Evolutionary conservation across 2,329 filamentous ascomycete species (phyloP).

Genomic region (Dactylonectria macrodidyma): DNA sequence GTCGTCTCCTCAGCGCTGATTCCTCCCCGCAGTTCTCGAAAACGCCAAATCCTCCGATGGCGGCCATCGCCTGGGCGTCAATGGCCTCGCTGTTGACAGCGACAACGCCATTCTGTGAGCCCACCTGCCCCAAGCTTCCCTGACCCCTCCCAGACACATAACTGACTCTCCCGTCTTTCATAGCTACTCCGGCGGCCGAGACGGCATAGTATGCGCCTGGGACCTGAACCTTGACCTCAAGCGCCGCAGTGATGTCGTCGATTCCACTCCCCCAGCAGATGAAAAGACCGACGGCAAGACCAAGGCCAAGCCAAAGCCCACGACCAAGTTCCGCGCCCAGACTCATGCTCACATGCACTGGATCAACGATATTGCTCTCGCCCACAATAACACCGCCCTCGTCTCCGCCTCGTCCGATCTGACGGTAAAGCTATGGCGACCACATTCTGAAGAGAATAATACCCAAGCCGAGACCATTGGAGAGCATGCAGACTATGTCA

Average conservation of each 20-base stretch:
- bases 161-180: constrained; percentile 36
- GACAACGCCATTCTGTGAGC: constrained; percentile 88
- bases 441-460: constrained; percentile 73
- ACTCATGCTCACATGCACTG: constrained; percentile 90
- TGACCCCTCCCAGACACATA: constrained; percentile 21
- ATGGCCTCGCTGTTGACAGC: constrained; percentile 90
- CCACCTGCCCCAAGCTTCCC: constrained; percentile 12
- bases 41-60: constrained; percentile 73
- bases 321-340: constrained; percentile 73
- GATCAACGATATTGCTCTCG: constrained; percentile 93
- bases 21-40: constrained; percentile 66
- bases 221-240: constrained; percentile 82
- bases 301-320: constrained; percentile 58
- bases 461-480: constrained; percentile 79
- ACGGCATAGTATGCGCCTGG: constrained; percentile 97
- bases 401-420: constrained; percentile 95
- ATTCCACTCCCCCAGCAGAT: constrained; percentile 49
- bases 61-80: constrained; percentile 94
- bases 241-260: constrained; percentile 44
- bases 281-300: constrained; percentile 48
- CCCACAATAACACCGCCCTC: constrained; percentile 82
- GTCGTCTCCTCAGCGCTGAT: constrained; percentile 21
- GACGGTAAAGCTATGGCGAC: constrained; percentile 93
- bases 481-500: constrained; percentile 96
- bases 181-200: constrained; percentile 95